A percentile compares a stretch with the other conserved stretches of the same genome.
Evolutionary conservation across 1,284 basidiomycete genomes (phyloP).

Genomic region (Ganoderma multipileum): DNA sequence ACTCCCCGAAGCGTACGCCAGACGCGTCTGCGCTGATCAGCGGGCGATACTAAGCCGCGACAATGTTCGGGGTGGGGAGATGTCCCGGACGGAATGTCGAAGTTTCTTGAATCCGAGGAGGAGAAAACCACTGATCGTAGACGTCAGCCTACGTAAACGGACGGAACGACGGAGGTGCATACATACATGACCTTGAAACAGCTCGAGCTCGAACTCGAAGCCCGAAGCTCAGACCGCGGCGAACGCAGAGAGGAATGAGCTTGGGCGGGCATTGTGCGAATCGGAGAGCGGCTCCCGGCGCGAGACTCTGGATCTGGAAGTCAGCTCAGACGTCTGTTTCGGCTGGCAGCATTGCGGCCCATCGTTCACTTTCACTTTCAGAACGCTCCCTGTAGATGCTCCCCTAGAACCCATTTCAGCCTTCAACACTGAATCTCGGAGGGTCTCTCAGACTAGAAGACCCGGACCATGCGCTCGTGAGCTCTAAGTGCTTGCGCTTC

Average conservation of each 20-base stretch:
- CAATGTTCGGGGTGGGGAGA: background rate
- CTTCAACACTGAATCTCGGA: background rate
- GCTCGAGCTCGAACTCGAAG: background rate
- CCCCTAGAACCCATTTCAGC: background rate
- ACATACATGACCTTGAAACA: too few species aligned
- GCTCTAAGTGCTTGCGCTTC: background rate
- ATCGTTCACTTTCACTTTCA: too few species aligned
- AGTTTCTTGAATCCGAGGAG: too few species aligned
- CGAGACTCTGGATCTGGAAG: too few species aligned
- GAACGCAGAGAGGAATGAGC: background rate
- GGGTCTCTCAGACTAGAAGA: background rate
- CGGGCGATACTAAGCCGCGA: background rate
- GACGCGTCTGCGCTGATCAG: background rate
- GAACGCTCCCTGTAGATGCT: background rate
- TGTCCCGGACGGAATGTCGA: background rate
- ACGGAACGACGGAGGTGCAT: background rate
- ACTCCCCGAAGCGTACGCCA: background rate
- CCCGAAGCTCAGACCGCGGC: background rate
- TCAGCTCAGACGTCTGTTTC: too few species aligned
- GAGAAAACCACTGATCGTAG: too few species aligned
- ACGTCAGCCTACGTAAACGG: background rate
- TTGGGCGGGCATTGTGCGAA: too few species aligned
- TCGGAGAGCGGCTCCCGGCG: background rate
- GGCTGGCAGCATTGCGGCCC: too few species aligned
- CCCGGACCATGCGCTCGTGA: background rate